A percentile compares a stretch with the other conserved stretches of the same genome.
Conservation (phyloP, 495 filamentous ascomycete genomes). For the Lindgomyces ingoldianus region DNA sequence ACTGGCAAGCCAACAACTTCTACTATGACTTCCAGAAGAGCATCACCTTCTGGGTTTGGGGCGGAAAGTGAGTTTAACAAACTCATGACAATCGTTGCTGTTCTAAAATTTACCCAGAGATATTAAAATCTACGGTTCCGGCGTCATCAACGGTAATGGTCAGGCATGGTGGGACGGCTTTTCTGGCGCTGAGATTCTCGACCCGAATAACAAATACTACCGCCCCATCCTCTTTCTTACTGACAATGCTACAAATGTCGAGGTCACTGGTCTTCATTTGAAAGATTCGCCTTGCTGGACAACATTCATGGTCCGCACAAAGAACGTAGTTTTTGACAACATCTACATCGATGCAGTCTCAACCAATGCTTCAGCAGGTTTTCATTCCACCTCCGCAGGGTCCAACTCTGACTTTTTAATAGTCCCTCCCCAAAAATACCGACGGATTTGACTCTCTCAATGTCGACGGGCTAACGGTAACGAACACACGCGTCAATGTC, state of each 20-base stretch:
- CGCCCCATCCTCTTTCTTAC: slow-evolving; percentile 64
- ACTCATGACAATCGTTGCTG: not conserved
- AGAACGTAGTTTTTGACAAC: slow-evolving; percentile 66
- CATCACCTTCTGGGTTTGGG: slow-evolving; percentile 69
- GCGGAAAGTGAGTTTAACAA: slow-evolving; percentile 38
- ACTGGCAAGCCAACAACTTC: slow-evolving; percentile 69
- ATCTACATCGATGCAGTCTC: slow-evolving; percentile 59
- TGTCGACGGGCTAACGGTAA: slow-evolving; percentile 62
- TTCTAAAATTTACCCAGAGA: slow-evolving; percentile 46
- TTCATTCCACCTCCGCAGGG: not conserved
- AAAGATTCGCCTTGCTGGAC: slow-evolving; percentile 69
- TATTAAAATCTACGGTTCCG: slow-evolving; percentile 66
- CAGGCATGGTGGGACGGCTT: slow-evolving; percentile 67
- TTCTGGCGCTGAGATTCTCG: slow-evolving; percentile 26
- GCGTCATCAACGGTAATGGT: slow-evolving; percentile 66
- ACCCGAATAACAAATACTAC: slow-evolving; percentile 45
- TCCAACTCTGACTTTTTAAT: slow-evolving; percentile 48
- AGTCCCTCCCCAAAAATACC: slow-evolving; percentile 62
- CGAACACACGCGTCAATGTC: slow-evolving; percentile 68
- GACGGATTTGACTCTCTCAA: slow-evolving; percentile 68
- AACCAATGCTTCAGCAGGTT: slow-evolving; percentile 21
- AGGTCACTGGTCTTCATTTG: slow-evolving; percentile 60
- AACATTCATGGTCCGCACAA: slow-evolving; percentile 67
- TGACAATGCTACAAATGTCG: slow-evolving; percentile 57
- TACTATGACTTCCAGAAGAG: slow-evolving; percentile 64